A percentile compares a stretch with the other conserved stretches of the same genome.
Conservation (phyloP, 2,329 filamentous ascomycete genomes). For the Aspergillus quadrilineatus region DNA sequence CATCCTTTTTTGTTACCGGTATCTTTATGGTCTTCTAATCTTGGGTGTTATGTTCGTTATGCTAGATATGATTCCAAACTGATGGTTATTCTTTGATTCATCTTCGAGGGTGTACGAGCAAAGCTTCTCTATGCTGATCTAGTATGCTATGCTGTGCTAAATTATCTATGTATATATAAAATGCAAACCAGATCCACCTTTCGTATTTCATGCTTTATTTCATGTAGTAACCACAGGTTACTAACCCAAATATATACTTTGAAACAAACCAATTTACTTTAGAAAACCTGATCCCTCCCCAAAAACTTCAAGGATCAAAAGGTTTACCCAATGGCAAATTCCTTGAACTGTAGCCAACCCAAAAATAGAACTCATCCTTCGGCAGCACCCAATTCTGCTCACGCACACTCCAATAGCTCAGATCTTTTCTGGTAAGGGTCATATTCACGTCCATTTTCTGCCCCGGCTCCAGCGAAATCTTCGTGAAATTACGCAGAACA, state of each 20-base stretch:
- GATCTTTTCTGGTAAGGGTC: constrained; percentile 63
- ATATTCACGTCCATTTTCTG: constrained; percentile 57
- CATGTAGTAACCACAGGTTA: no score
- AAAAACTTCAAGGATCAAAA: constrained; percentile 13
- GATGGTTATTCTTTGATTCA: not conserved
- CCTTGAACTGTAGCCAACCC: constrained; percentile 38
- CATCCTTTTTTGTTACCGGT: not conserved
- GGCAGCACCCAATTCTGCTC: constrained; percentile 69
- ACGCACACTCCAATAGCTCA: constrained; percentile 70
- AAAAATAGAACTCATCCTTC: constrained; percentile 37
- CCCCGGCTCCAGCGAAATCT: constrained; percentile 59
- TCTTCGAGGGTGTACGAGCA: not conserved
- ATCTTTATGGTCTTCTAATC: not conserved
- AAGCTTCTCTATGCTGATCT: no score
- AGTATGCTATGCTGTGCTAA: not conserved
- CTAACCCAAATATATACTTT: no score
- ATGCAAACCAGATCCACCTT: not conserved
- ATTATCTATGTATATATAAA: not conserved
- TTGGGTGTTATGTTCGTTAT: not conserved
- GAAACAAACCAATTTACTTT: no score
- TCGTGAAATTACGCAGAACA: constrained; percentile 69
- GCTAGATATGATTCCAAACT: not conserved
- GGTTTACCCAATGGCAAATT: constrained; percentile 33
- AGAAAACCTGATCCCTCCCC: not conserved
- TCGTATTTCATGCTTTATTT: not conserved